A percentile compares a stretch with the other conserved stretches of the same genome.
phyloP scores from a whole-genome alignment of 164 flowering plant genomes.

The Magnolia changhungtana region DNA sequence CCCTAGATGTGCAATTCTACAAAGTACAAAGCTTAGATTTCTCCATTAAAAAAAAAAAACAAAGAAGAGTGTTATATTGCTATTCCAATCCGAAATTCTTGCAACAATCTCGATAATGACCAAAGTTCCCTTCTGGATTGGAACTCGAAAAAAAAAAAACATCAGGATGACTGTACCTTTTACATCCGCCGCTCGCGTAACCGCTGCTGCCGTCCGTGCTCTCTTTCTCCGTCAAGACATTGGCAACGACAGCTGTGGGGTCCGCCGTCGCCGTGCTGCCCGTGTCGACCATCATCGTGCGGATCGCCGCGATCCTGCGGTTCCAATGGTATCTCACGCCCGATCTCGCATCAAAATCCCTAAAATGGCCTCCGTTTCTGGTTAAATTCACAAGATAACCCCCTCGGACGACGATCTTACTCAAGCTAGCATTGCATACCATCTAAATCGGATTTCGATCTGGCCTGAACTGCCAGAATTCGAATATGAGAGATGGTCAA shows the following conservation, averaged over 20 bases:
- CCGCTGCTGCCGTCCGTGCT: conserved; percentile 48
- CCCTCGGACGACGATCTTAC: conserved; percentile 40
- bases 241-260: conserved; percentile 25
- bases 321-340: conserved; percentile 18
- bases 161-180: conserved; percentile 42
- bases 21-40: background rate
- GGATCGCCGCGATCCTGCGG: conserved; percentile 20
- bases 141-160: background rate
- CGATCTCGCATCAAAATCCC: conserved; percentile 27
- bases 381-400: conserved; percentile 26
- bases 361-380: conserved; percentile 19
- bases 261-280: conserved; percentile 15
- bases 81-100: too few relatives aligned
- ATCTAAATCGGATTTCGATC: conserved; percentile 42
- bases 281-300: conserved; percentile 72
- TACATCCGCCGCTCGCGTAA: conserved; percentile 74
- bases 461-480: conserved; percentile 18
- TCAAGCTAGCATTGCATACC: conserved; percentile 55
- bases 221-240: conserved; percentile 48
- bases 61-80: too few relatives aligned
- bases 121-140: background rate
- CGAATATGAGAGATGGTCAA: background rate
- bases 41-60: too few relatives aligned
- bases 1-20: background rate
- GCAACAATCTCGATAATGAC: too few relatives aligned